Conservation (phyloP, 129 eudicot genomes). For the Scalesia atractyloides region DNA sequence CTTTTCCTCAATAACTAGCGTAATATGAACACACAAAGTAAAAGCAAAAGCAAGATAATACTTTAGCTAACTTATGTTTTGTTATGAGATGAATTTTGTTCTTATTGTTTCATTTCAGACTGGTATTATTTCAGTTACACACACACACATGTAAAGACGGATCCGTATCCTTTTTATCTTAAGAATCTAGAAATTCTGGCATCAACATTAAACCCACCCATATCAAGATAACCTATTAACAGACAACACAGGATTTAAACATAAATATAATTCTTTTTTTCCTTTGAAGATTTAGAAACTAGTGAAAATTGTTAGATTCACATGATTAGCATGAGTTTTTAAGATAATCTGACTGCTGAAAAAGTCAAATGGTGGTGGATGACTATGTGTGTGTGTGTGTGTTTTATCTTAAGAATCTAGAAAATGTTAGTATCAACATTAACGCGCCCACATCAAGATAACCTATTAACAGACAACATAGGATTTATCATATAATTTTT, state of each 20-base stretch:
- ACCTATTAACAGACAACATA: neutral
- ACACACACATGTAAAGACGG: slow-evolving; percentile 18
- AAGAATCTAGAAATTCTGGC: slow-evolving; percentile 6
- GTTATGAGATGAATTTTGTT: neutral
- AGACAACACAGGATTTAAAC: neutral
- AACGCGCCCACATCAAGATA: neutral
- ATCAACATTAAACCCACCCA: neutral
- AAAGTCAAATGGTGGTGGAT: neutral
- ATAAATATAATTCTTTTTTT: neutral
- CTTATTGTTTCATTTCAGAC: slow-evolving; percentile 9
- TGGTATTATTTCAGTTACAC: slow-evolving; percentile 2
- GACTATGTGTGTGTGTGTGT: neutral
- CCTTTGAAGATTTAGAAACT: slow-evolving; percentile 2
- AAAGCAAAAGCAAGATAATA: slow-evolving; percentile 11
- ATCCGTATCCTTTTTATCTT: slow-evolving; percentile 7
- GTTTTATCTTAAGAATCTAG: neutral
- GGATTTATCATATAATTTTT: neutral
- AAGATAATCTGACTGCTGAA: slow-evolving; percentile 14
- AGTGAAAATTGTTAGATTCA: neutral
- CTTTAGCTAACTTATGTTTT: neutral
- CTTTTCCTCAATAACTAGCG: slow-evolving; percentile 13
- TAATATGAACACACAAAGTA: slow-evolving; percentile 18
- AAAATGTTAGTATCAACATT: slow-evolving; percentile 14
- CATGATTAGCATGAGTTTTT: neutral
- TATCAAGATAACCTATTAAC: slow-evolving; percentile 6